Percentiles rank a stretch among this genome's conserved stretches.
phyloP scores from a whole-genome alignment of 1,139 yeast genomes.

The Kodamaea suecica region DNA sequence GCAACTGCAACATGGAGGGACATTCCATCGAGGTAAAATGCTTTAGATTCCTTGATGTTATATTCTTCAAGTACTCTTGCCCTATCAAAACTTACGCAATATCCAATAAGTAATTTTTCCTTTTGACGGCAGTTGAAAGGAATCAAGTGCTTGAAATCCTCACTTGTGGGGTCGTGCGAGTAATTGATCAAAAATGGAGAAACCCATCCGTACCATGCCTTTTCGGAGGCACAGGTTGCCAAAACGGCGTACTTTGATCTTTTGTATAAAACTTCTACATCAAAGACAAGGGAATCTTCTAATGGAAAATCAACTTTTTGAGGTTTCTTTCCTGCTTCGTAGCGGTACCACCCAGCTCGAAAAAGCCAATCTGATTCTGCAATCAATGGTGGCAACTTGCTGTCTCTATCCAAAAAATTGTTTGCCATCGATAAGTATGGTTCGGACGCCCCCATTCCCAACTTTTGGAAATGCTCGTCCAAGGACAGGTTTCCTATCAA shows the following conservation, averaged over 20 bases:
- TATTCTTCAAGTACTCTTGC: conserved; percentile 86
- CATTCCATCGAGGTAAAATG: conserved; percentile 88
- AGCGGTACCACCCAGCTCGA: conserved; percentile 81
- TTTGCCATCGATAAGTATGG: conserved; percentile 57
- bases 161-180: conserved; percentile 29
- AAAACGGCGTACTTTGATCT: conserved; percentile 70
- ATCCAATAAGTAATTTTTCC: conserved; percentile 74
- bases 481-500: conserved; percentile 60
- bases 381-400: conserved; percentile 47
- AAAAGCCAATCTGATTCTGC: conserved; percentile 45
- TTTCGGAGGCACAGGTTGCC: conserved; percentile 74
- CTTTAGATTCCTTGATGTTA: conserved; percentile 58
- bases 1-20: conserved; percentile 86
- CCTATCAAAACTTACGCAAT: conserved; percentile 87
- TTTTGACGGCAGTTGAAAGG: conserved; percentile 57
- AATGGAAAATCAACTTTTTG: conserved; percentile 62
- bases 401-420: conserved; percentile 28
- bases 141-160: conserved; percentile 62
- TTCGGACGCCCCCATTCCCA: conserved; percentile 60
- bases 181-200: conserved; percentile 71
- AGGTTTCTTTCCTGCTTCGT: conserved; percentile 54
- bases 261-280: conserved; percentile 84
- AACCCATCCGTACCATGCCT: conserved; percentile 95
- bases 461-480: conserved; percentile 79
- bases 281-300: conserved; percentile 72